Percentiles rank a stretch among this genome's conserved stretches.
These are phyloP conservation scores for Thielaviopsis punctulata DNA, from an alignment of 2,329 filamentous ascomycete species.

Conservation along the genomic window DNA sequence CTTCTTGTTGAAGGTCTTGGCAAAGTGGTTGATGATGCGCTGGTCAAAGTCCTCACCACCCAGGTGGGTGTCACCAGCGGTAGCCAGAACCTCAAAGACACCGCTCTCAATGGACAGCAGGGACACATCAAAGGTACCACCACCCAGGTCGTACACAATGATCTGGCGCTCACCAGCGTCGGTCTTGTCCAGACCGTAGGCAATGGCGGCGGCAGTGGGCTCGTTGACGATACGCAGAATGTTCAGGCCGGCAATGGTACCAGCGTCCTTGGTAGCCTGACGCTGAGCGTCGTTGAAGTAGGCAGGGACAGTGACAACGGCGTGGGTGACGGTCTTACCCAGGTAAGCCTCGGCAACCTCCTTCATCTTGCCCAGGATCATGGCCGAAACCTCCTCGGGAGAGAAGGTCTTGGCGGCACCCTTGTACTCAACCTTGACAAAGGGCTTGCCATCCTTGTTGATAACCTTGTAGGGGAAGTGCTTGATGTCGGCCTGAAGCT, in stretches of 20 bases:
- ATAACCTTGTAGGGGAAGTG: conserved; percentile 95
- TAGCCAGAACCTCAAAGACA: conserved; percentile 87
- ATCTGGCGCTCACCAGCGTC: conserved; percentile 67
- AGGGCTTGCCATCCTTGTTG: conserved; percentile 78
- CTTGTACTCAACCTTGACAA: conserved; percentile 56
- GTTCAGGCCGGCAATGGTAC: conserved; percentile 79
- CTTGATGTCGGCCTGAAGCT: conserved; percentile 87
- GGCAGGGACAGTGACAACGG: conserved; percentile 84
- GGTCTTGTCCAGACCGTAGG: conserved; percentile 82
- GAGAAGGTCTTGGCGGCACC: conserved; percentile 55
- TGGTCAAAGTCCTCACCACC: conserved; percentile 99
- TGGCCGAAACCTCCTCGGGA: conserved; percentile 64
- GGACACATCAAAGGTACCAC: conserved; percentile 88
- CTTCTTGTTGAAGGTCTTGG: conserved; percentile 98
- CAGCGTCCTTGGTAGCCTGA: conserved; percentile 92
- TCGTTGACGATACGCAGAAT: conserved; percentile 95
- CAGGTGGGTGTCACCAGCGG: conserved; percentile 90
- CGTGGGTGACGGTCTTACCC: conserved; percentile 69
- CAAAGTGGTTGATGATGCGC: conserved; percentile 88
- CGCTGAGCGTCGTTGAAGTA: conserved; percentile 99
- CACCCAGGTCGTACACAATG: conserved; percentile 85
- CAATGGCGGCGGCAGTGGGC: conserved; percentile 86
- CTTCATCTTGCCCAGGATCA: conserved; percentile 75
- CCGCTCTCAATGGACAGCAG: conserved; percentile 82
- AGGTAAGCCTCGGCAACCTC: conserved; percentile 64